phyloP scores from a whole-genome alignment of 2,329 filamentous ascomycete genomes.

The Alternaria sp. region DNA sequence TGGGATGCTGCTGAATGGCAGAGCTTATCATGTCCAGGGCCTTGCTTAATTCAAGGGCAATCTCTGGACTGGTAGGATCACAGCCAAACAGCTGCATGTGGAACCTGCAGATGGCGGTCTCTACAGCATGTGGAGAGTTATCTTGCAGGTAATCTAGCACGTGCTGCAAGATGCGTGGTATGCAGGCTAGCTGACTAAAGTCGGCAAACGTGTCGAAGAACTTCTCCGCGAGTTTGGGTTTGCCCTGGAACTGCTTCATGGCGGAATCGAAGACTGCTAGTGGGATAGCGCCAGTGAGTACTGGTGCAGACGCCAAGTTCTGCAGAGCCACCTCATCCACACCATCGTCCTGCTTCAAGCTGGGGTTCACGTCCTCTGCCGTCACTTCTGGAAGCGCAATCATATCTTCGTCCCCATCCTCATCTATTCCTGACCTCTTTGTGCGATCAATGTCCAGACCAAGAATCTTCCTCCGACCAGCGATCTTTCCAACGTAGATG shows the following conservation, averaged over 20 bases:
- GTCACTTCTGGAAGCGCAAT: conserved; percentile 67
- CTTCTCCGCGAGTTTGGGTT: conserved; percentile 69
- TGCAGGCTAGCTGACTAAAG: conserved; percentile 72
- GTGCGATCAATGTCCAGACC: conserved; percentile 64
- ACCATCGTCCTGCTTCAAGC: conserved; percentile 59
- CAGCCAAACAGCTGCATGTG: conserved; percentile 74
- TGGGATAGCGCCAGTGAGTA: conserved; percentile 91
- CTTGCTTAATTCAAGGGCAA: conserved; percentile 74
- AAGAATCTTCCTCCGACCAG: conserved; percentile 73
- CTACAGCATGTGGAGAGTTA: conserved; percentile 62
- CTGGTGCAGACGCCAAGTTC: conserved; percentile 74
- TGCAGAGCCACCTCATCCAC: conserved; percentile 66
- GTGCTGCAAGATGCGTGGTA: conserved; percentile 73
- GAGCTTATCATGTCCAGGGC: conserved; percentile 70
- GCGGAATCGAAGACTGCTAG: conserved; percentile 90
- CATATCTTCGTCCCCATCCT: conserved; percentile 59
- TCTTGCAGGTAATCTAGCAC: conserved; percentile 72
- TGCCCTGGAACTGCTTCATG: conserved; percentile 77
- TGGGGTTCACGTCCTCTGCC: conserved; percentile 68
- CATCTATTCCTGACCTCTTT: conserved; percentile 54
- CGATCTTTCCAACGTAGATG: conserved; percentile 86
- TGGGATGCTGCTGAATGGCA: conserved; percentile 52
- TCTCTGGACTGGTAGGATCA: conserved; percentile 69
- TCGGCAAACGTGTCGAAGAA: conserved; percentile 83
- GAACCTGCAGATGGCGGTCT: conserved; percentile 75